Percentiles rank a stretch among this genome's conserved stretches.
Conservation (phyloP, 805 yeast genomes). For the Saturnispora gosingensis region DNA sequence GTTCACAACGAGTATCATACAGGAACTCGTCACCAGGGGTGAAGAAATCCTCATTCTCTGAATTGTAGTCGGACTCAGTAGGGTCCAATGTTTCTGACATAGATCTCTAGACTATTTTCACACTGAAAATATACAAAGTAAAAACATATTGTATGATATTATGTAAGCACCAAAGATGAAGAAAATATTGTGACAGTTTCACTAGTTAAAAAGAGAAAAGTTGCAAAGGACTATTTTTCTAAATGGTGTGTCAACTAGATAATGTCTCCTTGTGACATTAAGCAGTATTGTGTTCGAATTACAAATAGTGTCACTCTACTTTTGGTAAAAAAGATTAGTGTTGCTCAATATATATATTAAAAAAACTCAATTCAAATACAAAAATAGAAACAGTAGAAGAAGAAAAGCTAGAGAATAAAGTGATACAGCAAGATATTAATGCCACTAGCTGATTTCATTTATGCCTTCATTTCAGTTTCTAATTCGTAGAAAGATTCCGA, state of each 20-base stretch:
- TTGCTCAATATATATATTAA: too few species aligned
- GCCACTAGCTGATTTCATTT: neutral
- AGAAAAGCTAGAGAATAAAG: neutral
- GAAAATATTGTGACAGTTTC: neutral
- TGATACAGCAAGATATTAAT: neutral
- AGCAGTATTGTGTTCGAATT: too few species aligned
- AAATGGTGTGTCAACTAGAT: too few species aligned
- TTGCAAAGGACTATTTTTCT: neutral
- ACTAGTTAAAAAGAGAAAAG: neutral
- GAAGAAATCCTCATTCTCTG: conserved; percentile 69
- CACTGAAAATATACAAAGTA: neutral
- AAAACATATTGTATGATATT: neutral
- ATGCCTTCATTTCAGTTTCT: conserved; percentile 17
- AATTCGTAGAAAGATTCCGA: conserved; percentile 33
- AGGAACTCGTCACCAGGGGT: conserved; percentile 65
- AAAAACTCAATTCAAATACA: neutral
- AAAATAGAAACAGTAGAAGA: neutral
- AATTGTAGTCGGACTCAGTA: neutral
- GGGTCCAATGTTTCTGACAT: neutral
- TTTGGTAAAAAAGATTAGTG: too few species aligned
- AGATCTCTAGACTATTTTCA: neutral
- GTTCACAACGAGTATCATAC: conserved; percentile 38
- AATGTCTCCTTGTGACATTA: too few species aligned
- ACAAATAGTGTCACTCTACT: too few species aligned
- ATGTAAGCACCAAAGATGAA: neutral